Base-by-base conservation (phyloP, 192 early-diverging fungal genomes). In the Umbelopsis vinacea region DNA sequence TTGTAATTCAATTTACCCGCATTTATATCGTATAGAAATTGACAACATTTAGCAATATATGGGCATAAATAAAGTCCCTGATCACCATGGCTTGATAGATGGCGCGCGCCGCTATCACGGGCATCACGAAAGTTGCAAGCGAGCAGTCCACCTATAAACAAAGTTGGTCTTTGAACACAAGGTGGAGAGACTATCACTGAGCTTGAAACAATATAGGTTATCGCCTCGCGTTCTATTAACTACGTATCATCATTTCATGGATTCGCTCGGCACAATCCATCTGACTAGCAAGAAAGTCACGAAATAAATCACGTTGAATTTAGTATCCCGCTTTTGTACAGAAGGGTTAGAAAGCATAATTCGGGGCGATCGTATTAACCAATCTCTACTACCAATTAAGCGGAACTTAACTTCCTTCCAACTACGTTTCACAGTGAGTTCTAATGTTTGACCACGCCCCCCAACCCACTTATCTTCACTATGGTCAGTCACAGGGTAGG, bases 1-100 rank as follows among this genome's bases (percentile, higher is more conserved):
- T 29, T 29, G 29, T 3, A 29, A 29, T 29, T 29, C 29, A 3
- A 3, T 29, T 29, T 1, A 29, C 29, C 29, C 3, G 29, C 29
- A 29, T 29, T 3, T 3, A 29, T 29, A 2, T 29, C 3, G 29
- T 29, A 29, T 29, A 29, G 29, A 29, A n/a, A 29, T 29, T 29
- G 29, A 46, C 46, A 46, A 46, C 10, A 46, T 15, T 50, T 50
- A 50, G 1, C 48, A 50, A 63, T 37, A 37, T 63, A 37, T 38
- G 57, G 57, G 33, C 12, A 63, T 63, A 63, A 63, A 63, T 26
- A 63, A 37, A 37, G 33, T 26, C 57, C 57, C 57, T 63, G 57
- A 63, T 35, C 29, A 37, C 26, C 40, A 43, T 43, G 40, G 40
- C 40, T 43, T 43, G 40, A 43, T 43, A 6, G 11, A 29, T 29